These are phyloP conservation scores for Solanum chilense DNA, from an alignment of 257 asterid genomes.

Conservation along the genomic window DNA sequence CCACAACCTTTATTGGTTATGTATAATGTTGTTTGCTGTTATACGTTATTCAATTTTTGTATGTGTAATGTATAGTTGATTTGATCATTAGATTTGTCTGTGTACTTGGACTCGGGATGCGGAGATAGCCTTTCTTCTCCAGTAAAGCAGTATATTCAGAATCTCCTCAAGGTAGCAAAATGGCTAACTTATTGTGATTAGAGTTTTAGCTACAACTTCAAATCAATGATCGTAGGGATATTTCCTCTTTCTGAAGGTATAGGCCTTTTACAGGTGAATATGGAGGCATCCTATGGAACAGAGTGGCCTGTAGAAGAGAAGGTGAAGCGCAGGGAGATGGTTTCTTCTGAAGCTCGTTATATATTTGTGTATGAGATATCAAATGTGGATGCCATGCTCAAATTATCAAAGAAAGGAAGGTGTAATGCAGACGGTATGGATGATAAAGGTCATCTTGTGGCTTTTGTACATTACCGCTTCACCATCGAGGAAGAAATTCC, in stretches of 20 bases:
- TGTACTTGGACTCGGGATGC: conserved; percentile 52
- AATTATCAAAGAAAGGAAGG: conserved; percentile 8
- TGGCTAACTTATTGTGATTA: background rate
- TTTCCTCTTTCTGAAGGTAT: background rate
- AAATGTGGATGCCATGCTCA: conserved; percentile 18
- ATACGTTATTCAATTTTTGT: background rate
- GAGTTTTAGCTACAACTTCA: background rate
- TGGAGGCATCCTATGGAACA: conserved; percentile 76
- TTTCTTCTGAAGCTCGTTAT: conserved; percentile 63
- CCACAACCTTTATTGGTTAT: background rate
- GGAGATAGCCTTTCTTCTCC: conserved; percentile 52
- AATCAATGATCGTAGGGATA: background rate
- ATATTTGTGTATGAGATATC: conserved; percentile 50
- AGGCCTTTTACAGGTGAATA: conserved; percentile 37
- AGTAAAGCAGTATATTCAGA: conserved; percentile 46
- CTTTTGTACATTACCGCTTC: conserved; percentile 81
- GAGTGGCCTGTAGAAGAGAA: conserved; percentile 90
- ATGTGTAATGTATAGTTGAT: background rate
- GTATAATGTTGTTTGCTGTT: background rate
- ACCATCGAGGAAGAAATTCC: conserved; percentile 81
- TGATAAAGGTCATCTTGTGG: conserved; percentile 40
- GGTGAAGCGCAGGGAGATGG: conserved; percentile 78
- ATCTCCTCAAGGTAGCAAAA: conserved; percentile 65
- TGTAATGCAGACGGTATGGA: conserved; percentile 14
- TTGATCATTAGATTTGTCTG: conserved; percentile 32